Conservation (phyloP, 2,329 filamentous ascomycete species). For the Albifimbria verrucaria region DNA sequence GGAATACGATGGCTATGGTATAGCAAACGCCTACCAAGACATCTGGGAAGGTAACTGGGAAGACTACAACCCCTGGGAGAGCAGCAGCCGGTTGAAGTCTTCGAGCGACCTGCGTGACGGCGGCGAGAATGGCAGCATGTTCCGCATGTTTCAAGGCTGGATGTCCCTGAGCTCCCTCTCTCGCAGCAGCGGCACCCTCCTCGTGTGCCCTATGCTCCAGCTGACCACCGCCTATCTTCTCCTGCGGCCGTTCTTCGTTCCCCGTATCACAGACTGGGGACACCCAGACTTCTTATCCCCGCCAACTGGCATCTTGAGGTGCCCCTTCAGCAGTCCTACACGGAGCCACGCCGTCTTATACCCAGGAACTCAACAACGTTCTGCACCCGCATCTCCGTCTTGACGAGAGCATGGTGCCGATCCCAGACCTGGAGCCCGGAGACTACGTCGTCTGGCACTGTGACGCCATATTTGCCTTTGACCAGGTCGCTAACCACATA, state of each 20-base stretch:
- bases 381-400: constrained; percentile 70
- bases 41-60: constrained; percentile 72
- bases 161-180: constrained; percentile 62
- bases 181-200: constrained; percentile 65
- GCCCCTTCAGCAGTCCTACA: constrained; percentile 54
- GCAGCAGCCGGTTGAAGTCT: constrained; percentile 59
- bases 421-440: constrained; percentile 67
- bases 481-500: constrained; percentile 33
- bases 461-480: constrained; percentile 68
- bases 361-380: constrained; percentile 62
- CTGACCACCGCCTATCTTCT: constrained; percentile 73
- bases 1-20: constrained; percentile 60
- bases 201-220: constrained; percentile 68
- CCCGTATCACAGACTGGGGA: constrained; percentile 32
- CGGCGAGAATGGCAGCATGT: constrained; percentile 68
- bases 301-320: constrained; percentile 54
- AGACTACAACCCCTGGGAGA: constrained; percentile 72
- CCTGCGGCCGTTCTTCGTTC: constrained; percentile 69
- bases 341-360: constrained; percentile 63
- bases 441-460: constrained; percentile 77
- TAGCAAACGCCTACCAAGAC: constrained; percentile 57
- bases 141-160: constrained; percentile 79
- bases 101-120: constrained; percentile 70
- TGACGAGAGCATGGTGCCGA: constrained; percentile 61
- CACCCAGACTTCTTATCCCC: constrained; percentile 34